phyloP scores from a whole-genome alignment of 2,329 filamentous ascomycete species.

The Laburnicola sp. region DNA sequence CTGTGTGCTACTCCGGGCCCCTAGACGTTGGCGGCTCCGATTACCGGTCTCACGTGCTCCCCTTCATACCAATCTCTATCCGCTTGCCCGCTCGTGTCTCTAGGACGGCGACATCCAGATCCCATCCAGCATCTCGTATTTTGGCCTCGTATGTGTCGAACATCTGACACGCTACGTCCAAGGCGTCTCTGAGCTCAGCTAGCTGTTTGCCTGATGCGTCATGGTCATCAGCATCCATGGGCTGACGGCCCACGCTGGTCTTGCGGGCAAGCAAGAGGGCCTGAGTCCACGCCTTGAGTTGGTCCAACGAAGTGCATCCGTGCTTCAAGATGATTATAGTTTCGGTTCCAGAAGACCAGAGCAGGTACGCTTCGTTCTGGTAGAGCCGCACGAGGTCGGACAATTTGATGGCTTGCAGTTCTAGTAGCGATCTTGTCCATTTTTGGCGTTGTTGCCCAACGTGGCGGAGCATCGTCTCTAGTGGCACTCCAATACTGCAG shows the following conservation, averaged over 20 bases:
- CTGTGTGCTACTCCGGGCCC: not conserved
- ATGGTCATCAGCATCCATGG: slow-evolving; percentile 7
- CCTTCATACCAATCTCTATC: slow-evolving; percentile 19
- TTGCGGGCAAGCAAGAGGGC: slow-evolving; percentile 54
- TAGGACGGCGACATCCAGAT: slow-evolving; percentile 64
- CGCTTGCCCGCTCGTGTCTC: slow-evolving; percentile 63
- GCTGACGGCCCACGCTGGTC: slow-evolving; percentile 19
- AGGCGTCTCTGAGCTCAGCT: slow-evolving; percentile 45
- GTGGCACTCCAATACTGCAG: slow-evolving; percentile 57
- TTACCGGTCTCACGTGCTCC: slow-evolving; percentile 10
- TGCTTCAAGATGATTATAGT: slow-evolving; percentile 67
- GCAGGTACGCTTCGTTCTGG: slow-evolving; percentile 59
- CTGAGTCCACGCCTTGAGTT: slow-evolving; percentile 66
- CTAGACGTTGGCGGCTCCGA: slow-evolving; percentile 2
- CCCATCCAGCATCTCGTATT: slow-evolving; percentile 63
- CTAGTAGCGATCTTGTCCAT: slow-evolving; percentile 31
- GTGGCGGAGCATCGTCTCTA: slow-evolving; percentile 43
- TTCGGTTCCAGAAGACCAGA: slow-evolving; percentile 58
- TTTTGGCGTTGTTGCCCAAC: slow-evolving; percentile 29
- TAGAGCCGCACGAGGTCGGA: slow-evolving; percentile 57
- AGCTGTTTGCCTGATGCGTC: slow-evolving; percentile 46
- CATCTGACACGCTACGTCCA: slow-evolving; percentile 44
- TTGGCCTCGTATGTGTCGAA: slow-evolving; percentile 52
- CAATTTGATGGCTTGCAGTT: slow-evolving; percentile 45
- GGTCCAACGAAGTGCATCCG: slow-evolving; percentile 52